Evolutionary conservation across 768 basidiomycete species (phyloP), one percentile per base, ranked within the genome.

Genomic region (Cystobasidium ongulense): DNA sequence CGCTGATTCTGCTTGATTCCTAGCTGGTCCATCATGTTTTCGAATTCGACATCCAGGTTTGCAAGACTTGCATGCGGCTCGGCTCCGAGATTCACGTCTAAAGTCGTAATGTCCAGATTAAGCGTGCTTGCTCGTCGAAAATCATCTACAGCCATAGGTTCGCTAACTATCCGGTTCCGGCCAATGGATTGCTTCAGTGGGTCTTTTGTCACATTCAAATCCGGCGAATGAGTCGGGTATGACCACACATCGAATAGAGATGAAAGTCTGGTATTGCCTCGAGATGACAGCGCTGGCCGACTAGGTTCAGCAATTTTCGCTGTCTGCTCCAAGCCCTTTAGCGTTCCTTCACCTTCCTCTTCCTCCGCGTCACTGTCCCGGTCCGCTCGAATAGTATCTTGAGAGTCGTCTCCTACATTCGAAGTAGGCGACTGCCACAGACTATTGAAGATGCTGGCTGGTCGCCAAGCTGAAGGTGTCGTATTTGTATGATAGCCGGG

Each of bases 1-100:
- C 89, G 85, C 75, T 86, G 86, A 0, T 86, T 85, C n/a, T 87
- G 89, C 79, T 89, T 90, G 73, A 92, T 77, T 10, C 86, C 89
- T 23, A 92, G 80, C 13, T 88, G 85, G 75, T 90, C 90, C 78
- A 93, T 84, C 83, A 90, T 86, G 50, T 84, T 82, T 70, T 90
- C 88, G 74, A 91, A 90, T 35, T 84, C 85, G 17, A 78, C 79
- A 23, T 74, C 76, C 11, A 76, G 17, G 0, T 33, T n/a, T 43
- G 13, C 59, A 8, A 7, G 3, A 17, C 4, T 43, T 59, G n/a
- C 67, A 63, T 53, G 76, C 71, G 73, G 86, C 70, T 25, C 43
- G 85, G 35, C 84, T 80, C 29, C 82, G 82, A 36, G 76, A 79
- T 23, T 83, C 82, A 10, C 31, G 72, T 0, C 75, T 21, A 50